Conservation (phyloP, 768 basidiomycete species). For the Lyophyllum semitale region DNA sequence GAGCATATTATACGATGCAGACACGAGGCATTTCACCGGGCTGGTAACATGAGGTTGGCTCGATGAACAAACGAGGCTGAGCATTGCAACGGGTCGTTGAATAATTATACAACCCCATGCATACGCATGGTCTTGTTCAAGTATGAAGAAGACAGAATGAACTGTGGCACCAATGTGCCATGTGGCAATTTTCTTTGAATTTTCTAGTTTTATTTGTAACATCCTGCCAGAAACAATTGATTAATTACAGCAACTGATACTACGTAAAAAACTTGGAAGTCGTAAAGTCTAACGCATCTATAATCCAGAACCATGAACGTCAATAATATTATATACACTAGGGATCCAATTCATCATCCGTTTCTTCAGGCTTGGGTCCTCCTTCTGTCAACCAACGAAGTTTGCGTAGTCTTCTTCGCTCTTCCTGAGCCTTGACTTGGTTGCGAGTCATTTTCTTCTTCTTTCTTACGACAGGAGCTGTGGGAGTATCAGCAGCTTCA, state of each 20-base stretch:
- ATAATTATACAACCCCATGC: too few species aligned
- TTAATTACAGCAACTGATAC: not conserved
- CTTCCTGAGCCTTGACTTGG: constrained; percentile 87
- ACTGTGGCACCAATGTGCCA: too few species aligned
- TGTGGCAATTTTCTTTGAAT: too few species aligned
- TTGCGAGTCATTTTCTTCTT: constrained; percentile 94
- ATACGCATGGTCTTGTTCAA: too few species aligned
- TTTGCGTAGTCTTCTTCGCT: constrained; percentile 78
- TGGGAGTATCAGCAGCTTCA: constrained; percentile 48
- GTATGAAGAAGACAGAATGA: too few species aligned
- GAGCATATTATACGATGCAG: not conserved
- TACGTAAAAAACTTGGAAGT: not conserved
- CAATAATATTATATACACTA: not conserved
- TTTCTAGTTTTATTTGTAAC: not conserved
- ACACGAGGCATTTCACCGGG: not conserved
- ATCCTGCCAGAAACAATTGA: not conserved
- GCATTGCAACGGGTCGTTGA: not conserved
- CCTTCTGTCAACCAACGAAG: constrained; percentile 82
- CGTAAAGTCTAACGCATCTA: not conserved
- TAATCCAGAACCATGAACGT: not conserved
- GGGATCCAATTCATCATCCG: constrained; percentile 55
- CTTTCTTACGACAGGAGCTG: constrained; percentile 52
- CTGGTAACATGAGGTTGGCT: constrained; percentile 1
- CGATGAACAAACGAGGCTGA: constrained; percentile 3
- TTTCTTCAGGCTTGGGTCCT: constrained; percentile 82